Evolutionary conservation across 176 grass and related monocot species (phyloP), one percentile per base, ranked within the genome.

Genomic region (Puya raimondii): DNA sequence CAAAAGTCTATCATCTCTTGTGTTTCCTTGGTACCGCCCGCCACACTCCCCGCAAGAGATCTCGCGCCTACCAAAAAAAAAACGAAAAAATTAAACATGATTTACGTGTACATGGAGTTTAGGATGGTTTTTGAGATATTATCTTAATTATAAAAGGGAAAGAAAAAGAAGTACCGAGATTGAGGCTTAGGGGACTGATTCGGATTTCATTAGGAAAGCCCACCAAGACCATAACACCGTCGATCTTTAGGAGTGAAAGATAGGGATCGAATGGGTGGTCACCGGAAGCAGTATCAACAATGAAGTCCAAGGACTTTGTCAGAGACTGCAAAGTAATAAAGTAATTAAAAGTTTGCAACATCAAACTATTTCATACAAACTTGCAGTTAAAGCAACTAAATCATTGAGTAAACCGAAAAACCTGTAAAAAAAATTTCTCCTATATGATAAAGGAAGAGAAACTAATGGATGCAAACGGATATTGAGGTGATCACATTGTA

Each of bases 201-300:
- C 75, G 85, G 63, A 96, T 80, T 80, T 91, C 91, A 70, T 65
- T 69, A 42, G 91, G 85, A 20, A 96, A 88, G 63, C 88, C 17
- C 10, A 91, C 61, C 1, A 96, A 48, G 21, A 12, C 66, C 82
- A 96, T 86, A 14, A 84, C 71, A 3, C 91, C 91, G 59, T 79
- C 75, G 72, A 96, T 64, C 69, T 86, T 88, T 23, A 96, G 85
- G 8, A 91, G 80, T 7, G 81, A 79, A 4, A 96, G 75, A 73
- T 91, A 96, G 2, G 85, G 88, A 71, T 96, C 91, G 0, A 96
- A 88, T 21, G 87, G 85, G 74, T 96, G 91, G 65, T 88, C 72
- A 14, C 88, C 88, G n/a, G 91, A 80, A 2, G 88, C 83, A 21
- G 85, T 77, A 63, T 96, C 88, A 10, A 96, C 14, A 23, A 96